Percentiles rank a stretch among this genome's conserved stretches.
Conservation (phyloP, 169 alveolate species). For the Babesia ovata region DNA sequence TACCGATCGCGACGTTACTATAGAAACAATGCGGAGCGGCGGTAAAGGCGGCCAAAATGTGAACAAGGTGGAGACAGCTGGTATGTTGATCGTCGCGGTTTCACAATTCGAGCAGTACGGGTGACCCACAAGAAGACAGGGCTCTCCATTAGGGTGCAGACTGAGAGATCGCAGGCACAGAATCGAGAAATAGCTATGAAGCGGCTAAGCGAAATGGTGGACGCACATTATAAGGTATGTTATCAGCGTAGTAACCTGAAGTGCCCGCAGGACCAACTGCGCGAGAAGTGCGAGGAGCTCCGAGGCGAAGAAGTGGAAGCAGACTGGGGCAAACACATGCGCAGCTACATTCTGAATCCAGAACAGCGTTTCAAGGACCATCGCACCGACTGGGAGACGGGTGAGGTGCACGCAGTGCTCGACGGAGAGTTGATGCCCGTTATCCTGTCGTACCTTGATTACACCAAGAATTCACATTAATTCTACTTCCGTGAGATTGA, state of each 20-base stretch:
- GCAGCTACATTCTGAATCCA: constrained; percentile 68
- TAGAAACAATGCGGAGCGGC: constrained; percentile 89
- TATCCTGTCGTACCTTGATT: constrained; percentile 47
- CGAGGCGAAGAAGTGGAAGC: constrained; percentile 64
- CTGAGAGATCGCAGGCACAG: constrained; percentile 74
- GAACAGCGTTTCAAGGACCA: constrained; percentile 70
- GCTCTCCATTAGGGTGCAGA: constrained; percentile 78
- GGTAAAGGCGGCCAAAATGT: constrained; percentile 97
- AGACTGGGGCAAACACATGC: constrained; percentile 68
- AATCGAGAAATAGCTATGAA: constrained; percentile 75
- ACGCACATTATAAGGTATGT: constrained; percentile 54
- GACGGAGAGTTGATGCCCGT: constrained; percentile 65
- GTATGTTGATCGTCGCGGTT: constrained; percentile 5
- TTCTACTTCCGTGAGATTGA: constrained; percentile 48
- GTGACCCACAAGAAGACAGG: constrained; percentile 93
- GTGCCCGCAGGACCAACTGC: constrained; percentile 23
- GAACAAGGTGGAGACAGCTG: constrained; percentile 92
- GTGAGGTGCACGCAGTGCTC: constrained; percentile 39
- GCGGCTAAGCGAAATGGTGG: constrained; percentile 70
- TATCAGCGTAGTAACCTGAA: neutral
- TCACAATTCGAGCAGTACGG: constrained; percentile 67
- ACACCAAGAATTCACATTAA: constrained; percentile 8
- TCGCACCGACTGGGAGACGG: constrained; percentile 61
- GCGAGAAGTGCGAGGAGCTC: constrained; percentile 54
- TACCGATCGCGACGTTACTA: constrained; percentile 81